Conservation (phyloP, 2,329 filamentous ascomycete species). For the Lizonia empirigonia region DNA sequence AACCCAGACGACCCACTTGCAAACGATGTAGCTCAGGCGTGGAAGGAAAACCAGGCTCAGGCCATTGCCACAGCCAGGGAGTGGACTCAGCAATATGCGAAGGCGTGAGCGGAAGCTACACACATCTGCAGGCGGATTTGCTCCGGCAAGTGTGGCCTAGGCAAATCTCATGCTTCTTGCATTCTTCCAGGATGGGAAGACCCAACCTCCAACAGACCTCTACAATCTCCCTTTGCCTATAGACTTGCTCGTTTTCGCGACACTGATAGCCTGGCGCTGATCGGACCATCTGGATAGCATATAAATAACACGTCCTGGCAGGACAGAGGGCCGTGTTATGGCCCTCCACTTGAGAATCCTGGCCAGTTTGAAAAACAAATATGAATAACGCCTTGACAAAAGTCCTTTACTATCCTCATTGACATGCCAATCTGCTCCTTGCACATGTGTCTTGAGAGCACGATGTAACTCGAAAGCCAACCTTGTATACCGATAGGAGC, state of each 20-base stretch:
- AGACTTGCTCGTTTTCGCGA: conserved; percentile 20
- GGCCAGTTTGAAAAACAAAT: conserved; percentile 24
- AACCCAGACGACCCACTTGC: conserved; percentile 99
- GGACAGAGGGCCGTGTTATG: conserved; percentile 13
- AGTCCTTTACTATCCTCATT: neutral
- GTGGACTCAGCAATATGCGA: conserved; percentile 85
- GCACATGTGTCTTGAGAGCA: neutral
- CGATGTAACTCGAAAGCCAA: neutral
- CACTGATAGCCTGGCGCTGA: conserved; percentile 27
- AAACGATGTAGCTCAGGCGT: conserved; percentile 95
- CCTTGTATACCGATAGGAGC: no score
- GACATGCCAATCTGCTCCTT: neutral
- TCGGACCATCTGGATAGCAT: conserved; percentile 27
- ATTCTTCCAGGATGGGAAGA: neutral
- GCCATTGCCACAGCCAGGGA: conserved; percentile 91
- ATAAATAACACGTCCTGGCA: conserved; percentile 22
- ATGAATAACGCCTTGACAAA: conserved; percentile 20
- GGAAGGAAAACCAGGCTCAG: conserved; percentile 94
- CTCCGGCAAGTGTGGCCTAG: neutral
- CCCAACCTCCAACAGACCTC: conserved; percentile 2
- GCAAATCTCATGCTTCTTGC: neutral
- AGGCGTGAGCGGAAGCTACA: conserved; percentile 26
- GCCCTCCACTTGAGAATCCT: conserved; percentile 6
- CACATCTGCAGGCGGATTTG: neutral
- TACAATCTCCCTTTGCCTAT: conserved; percentile 11